phyloP scores from a whole-genome alignment of 2,329 filamentous ascomycete genomes.

The Sphaerulina musiva region DNA sequence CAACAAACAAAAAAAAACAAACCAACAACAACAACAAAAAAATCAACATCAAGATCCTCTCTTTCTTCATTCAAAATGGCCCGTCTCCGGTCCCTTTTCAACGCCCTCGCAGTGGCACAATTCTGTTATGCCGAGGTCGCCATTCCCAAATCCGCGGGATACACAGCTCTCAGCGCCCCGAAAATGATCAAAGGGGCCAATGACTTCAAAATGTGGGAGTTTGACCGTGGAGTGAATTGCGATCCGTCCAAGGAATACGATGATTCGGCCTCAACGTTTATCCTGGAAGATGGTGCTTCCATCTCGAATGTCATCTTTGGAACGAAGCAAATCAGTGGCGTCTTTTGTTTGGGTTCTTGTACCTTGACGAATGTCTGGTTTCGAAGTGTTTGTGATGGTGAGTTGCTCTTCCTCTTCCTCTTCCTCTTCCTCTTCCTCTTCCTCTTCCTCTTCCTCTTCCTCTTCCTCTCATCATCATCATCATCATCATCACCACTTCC shows the following conservation, averaged over 20 bases:
- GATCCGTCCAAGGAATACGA: not conserved
- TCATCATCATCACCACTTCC: too few relatives aligned
- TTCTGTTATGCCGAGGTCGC: too few relatives aligned
- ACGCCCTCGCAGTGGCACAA: too few relatives aligned
- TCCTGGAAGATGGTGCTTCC: slow-evolving; percentile 41
- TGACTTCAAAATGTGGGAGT: not conserved
- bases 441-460: too few relatives aligned
- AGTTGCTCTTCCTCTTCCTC: too few relatives aligned
- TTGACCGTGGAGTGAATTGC: not conserved
- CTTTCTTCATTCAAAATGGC: too few relatives aligned
- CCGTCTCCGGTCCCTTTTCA: too few relatives aligned
- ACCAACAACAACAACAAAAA: too few relatives aligned
- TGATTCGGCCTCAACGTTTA: not conserved
- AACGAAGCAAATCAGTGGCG: slow-evolving; percentile 44
- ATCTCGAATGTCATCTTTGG: slow-evolving; percentile 37
- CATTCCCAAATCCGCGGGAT: not conserved
- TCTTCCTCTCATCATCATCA: too few relatives aligned
- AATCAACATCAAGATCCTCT: too few relatives aligned
- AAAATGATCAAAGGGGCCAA: not conserved
- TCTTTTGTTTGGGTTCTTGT: slow-evolving; percentile 48
- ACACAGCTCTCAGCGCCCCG: not conserved
- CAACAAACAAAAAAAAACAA: too few relatives aligned
- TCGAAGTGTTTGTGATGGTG: not conserved
- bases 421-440: too few relatives aligned
- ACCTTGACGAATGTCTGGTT: slow-evolving; percentile 46